Conservation (phyloP, 805 yeast genomes). For the Candida germanica region DNA sequence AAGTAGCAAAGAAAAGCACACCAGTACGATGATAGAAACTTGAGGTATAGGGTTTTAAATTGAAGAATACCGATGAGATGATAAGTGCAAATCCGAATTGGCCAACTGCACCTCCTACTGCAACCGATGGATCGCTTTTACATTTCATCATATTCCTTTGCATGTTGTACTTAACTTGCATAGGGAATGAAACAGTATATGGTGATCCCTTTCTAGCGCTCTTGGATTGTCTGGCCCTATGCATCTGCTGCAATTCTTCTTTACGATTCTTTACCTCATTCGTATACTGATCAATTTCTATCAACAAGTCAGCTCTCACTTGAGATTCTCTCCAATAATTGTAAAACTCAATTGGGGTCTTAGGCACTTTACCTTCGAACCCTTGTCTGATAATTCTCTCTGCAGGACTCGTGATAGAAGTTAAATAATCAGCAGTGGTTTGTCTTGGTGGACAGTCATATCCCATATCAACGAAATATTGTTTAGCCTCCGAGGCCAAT, state of each 20-base stretch:
- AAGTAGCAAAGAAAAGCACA: slow-evolving; percentile 55
- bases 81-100: slow-evolving; percentile 55
- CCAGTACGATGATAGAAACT: slow-evolving; percentile 67
- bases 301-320: slow-evolving; percentile 40
- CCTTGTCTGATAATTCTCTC: slow-evolving; percentile 55
- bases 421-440: slow-evolving; percentile 66
- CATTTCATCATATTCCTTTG: slow-evolving; percentile 54
- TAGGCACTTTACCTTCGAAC: slow-evolving; percentile 50
- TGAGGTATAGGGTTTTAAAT: slow-evolving; percentile 44
- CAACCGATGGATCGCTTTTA: slow-evolving; percentile 55
- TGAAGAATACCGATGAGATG: slow-evolving; percentile 59
- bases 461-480: slow-evolving; percentile 58
- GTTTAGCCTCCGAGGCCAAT: slow-evolving; percentile 39
- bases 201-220: slow-evolving; percentile 32
- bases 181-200: slow-evolving; percentile 42
- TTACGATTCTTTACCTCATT: slow-evolving; percentile 18
- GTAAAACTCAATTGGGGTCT: slow-evolving; percentile 58
- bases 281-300: slow-evolving; percentile 42
- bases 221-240: slow-evolving; percentile 39
- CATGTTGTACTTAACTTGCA: slow-evolving; percentile 52
- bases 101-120: slow-evolving; percentile 49
- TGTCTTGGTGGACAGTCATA: slow-evolving; percentile 59
- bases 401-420: slow-evolving; percentile 66
- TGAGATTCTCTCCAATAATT: slow-evolving; percentile 56
- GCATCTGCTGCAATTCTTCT: slow-evolving; percentile 19